Evolutionary conservation across 192 early-diverging fungal genomes (phyloP).

Genomic region (Cladochytrium replicatum): DNA sequence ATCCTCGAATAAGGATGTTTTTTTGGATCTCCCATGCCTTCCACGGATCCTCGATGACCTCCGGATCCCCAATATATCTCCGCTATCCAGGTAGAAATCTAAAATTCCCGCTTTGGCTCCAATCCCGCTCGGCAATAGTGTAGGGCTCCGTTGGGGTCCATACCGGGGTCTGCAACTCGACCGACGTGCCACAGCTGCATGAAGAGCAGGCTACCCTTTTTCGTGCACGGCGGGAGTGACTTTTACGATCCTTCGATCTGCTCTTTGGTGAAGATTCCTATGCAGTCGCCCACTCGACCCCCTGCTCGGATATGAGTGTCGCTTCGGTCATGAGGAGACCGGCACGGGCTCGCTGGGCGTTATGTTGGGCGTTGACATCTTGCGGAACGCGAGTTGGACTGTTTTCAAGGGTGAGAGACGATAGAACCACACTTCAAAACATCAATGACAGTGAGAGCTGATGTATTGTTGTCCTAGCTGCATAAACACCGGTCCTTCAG

Average conservation of each 20-base stretch:
- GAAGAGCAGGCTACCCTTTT: slow-evolving; percentile 28
- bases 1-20: slow-evolving; percentile 1
- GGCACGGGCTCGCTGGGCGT: slow-evolving; percentile 5
- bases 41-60: slow-evolving; percentile 13
- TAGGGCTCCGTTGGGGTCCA: slow-evolving; percentile 8
- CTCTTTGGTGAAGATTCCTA: slow-evolving; percentile 29
- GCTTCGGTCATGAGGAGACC: slow-evolving; percentile 6
- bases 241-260: slow-evolving; percentile 35
- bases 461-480: background rate
- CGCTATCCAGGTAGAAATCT: slow-evolving; percentile 7
- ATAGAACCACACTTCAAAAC: slow-evolving; percentile 4
- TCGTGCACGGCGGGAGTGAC: slow-evolving; percentile 31
- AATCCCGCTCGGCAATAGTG: slow-evolving; percentile 10
- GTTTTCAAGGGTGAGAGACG: slow-evolving; percentile 8
- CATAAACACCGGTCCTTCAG: slow-evolving; percentile 18
- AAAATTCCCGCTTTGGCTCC: slow-evolving; percentile 15
- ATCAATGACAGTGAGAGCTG: background rate
- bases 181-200: slow-evolving; percentile 38
- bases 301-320: slow-evolving; percentile 3
- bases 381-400: background rate
- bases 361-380: slow-evolving; percentile 5
- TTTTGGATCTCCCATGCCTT: slow-evolving; percentile 16
- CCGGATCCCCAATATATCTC: slow-evolving; percentile 15
- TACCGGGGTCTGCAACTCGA: slow-evolving; percentile 14
- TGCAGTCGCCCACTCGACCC: slow-evolving; percentile 15